Percentiles rank a stretch among this genome's conserved stretches.
Conservation (phyloP, 2,329 filamentous ascomycete species). For the Alternaria atra region DNA sequence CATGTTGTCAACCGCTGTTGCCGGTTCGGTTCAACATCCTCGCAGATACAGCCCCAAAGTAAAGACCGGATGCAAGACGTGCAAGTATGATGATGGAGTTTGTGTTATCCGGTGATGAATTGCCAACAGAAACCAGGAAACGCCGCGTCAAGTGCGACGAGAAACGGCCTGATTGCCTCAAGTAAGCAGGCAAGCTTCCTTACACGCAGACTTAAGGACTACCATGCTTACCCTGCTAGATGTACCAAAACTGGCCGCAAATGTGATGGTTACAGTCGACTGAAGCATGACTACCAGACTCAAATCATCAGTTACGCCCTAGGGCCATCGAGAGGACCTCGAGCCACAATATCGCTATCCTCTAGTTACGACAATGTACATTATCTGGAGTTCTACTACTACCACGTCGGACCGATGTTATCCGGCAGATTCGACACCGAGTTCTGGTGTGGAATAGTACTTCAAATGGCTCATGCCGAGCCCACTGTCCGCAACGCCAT, state of each 20-base stretch:
- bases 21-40: background rate
- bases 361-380: constrained; percentile 13
- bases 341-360: background rate
- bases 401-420: constrained; percentile 48
- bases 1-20: background rate
- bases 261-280: background rate
- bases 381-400: constrained; percentile 54
- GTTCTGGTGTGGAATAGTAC: constrained; percentile 29
- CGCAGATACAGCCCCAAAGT: constrained; percentile 14
- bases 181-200: background rate
- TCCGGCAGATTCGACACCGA: constrained; percentile 31
- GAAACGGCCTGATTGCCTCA: background rate
- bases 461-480: constrained; percentile 53
- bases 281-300: background rate
- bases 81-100: constrained; percentile 24
- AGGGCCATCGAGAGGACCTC: background rate
- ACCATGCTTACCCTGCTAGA: background rate
- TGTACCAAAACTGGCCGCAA: background rate
- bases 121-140: background rate
- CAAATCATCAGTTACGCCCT: too few species aligned
- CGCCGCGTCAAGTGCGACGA: background rate
- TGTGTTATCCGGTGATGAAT: background rate
- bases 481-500: constrained; percentile 53
- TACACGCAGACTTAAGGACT: too few species aligned
- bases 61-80: constrained; percentile 34